Conservation (phyloP, 768 basidiomycete species). For the Amanita phalloides region DNA sequence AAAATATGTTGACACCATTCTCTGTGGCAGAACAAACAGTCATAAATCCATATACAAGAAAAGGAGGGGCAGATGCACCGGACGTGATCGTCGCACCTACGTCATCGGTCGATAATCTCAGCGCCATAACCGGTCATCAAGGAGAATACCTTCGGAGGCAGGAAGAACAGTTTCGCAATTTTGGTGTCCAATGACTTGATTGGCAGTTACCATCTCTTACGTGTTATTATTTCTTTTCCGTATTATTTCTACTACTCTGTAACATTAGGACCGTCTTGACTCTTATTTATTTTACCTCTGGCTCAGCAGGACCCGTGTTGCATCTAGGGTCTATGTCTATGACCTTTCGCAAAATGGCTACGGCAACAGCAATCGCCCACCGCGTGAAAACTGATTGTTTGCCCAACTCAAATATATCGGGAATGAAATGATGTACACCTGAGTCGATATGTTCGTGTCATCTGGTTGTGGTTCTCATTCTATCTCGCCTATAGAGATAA, state of each 20-base stretch:
- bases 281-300: neutral
- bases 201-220: slow-evolving; percentile 6
- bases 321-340: neutral
- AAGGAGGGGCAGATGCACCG: neutral
- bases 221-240: slow-evolving; percentile 10
- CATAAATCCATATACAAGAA: neutral
- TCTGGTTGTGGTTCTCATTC: neutral
- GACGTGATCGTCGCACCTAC: neutral
- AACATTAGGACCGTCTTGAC: neutral
- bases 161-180: neutral
- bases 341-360: neutral
- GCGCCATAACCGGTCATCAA: neutral
- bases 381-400: neutral
- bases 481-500: neutral
- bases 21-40: neutral
- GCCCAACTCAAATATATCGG: neutral
- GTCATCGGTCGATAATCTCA: neutral
- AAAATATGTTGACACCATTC: neutral
- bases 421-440: neutral
- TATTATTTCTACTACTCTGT: slow-evolving; percentile 10
- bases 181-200: slow-evolving; percentile 2
- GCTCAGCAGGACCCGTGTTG: neutral
- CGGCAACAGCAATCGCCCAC: neutral
- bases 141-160: neutral
- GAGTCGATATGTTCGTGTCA: neutral